phyloP scores from a whole-genome alignment of 176 grass and related monocot genomes.

The Hordeum vulgare region MorexV3_pseudomolecules_assembly NC_058518.1:418005161-418005660 shows the following conservation, averaged over 20 bases:
- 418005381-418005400: constrained; percentile 3
- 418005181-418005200: background rate
- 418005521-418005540: constrained; percentile 20
- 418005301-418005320: constrained; percentile 13
- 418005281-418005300: background rate
- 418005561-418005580: constrained; percentile 99
- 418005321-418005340: background rate
- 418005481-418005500: background rate
- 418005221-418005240: background rate
- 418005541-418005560: constrained; percentile 15
- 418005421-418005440: background rate
- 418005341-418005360: background rate
- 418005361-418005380: background rate
- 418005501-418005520: background rate
- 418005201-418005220: background rate
- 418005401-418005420: background rate
- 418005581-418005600: constrained; percentile 98
- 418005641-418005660: constrained; percentile 17
- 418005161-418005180: background rate
- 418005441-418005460: background rate
- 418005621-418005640: constrained; percentile 99
- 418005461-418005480: background rate
- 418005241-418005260: background rate
- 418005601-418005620: constrained; percentile 95
- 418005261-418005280: constrained; percentile 3